Evolutionary conservation across 148 eudicot genomes (phyloP).

Genomic region (Agrostemma githago): DNA sequence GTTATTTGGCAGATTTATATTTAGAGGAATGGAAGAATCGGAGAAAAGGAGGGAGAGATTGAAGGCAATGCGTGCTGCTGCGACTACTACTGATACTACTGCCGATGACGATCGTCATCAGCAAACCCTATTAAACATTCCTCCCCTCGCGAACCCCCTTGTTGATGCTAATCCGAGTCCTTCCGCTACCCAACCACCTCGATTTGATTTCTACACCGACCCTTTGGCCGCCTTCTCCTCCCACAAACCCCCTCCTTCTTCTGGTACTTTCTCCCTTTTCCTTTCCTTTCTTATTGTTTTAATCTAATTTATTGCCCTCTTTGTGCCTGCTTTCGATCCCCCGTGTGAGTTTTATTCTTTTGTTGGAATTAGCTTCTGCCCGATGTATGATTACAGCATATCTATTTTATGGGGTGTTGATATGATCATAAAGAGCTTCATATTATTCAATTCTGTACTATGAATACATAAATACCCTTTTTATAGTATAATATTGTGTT

Average conservation of each 20-base stretch:
- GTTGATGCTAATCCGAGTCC: constrained; percentile 25
- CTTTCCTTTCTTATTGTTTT: background rate
- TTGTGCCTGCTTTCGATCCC: too few relatives aligned
- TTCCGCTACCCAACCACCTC: constrained; percentile 21
- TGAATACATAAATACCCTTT: too few relatives aligned
- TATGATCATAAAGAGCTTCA: too few relatives aligned
- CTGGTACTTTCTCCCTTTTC: background rate
- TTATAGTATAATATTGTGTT: too few relatives aligned
- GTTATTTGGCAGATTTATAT: too few relatives aligned
- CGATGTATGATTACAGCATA: too few relatives aligned
- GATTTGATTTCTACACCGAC: constrained; percentile 78
- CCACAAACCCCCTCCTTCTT: constrained; percentile 35
- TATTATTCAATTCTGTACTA: too few relatives aligned
- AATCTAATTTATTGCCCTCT: too few relatives aligned
- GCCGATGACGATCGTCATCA: background rate
- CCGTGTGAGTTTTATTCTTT: too few relatives aligned
- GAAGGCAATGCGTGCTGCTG: constrained; percentile 67
- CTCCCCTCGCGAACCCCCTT: constrained; percentile 54
- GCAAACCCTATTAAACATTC: background rate
- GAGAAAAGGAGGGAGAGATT: constrained; percentile 79
- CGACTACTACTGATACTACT: constrained; percentile 27
- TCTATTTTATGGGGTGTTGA: too few relatives aligned
- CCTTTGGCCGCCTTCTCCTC: constrained; percentile 73
- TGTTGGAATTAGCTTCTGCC: too few relatives aligned
- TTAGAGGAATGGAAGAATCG: constrained; percentile 71